These are phyloP conservation scores for Cercospora nicotianae DNA, from an alignment of 2,329 filamentous ascomycete genomes.

Conservation along the genomic window DNA sequence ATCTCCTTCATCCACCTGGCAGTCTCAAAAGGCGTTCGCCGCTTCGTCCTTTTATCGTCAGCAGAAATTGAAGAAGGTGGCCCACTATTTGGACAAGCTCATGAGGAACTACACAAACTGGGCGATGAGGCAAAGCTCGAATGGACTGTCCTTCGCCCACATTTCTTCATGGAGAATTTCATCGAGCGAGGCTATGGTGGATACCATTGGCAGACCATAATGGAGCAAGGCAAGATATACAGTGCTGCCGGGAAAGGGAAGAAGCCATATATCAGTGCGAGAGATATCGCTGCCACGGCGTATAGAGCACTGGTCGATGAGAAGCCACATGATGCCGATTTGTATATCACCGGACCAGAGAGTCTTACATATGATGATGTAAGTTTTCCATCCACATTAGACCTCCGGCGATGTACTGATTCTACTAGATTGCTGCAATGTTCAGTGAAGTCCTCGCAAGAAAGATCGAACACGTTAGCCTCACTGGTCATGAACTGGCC, in stretches of 20 bases:
- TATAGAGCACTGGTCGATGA: conserved; percentile 44
- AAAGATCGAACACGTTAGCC: conserved; percentile 15
- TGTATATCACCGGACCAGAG: conserved; percentile 39
- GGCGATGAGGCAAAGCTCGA: conserved; percentile 37
- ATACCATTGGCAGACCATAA: conserved; percentile 38
- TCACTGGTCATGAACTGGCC: conserved; percentile 7
- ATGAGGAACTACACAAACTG: conserved; percentile 25
- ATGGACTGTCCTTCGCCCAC: conserved; percentile 44
- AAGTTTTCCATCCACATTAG: background rate
- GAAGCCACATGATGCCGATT: conserved; percentile 46
- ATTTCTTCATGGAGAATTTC: conserved; percentile 57
- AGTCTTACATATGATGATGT: conserved; percentile 38
- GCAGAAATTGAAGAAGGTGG: conserved; percentile 19
- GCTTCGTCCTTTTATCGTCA: conserved; percentile 48
- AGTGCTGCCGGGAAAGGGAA: conserved; percentile 48
- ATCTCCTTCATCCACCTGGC: conserved; percentile 49
- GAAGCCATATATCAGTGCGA: conserved; percentile 49
- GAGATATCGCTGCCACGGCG: conserved; percentile 52
- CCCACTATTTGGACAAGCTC: conserved; percentile 13
- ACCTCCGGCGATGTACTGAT: background rate
- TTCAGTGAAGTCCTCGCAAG: conserved; percentile 19
- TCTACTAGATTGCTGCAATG: conserved; percentile 13
- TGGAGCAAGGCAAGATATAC: conserved; percentile 44
- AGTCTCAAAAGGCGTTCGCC: conserved; percentile 36
- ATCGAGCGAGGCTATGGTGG: conserved; percentile 30